These are phyloP conservation scores for Phytophthora colocasiae DNA, from an alignment of 352 stramenopile species.

Conservation along the genomic window DNA sequence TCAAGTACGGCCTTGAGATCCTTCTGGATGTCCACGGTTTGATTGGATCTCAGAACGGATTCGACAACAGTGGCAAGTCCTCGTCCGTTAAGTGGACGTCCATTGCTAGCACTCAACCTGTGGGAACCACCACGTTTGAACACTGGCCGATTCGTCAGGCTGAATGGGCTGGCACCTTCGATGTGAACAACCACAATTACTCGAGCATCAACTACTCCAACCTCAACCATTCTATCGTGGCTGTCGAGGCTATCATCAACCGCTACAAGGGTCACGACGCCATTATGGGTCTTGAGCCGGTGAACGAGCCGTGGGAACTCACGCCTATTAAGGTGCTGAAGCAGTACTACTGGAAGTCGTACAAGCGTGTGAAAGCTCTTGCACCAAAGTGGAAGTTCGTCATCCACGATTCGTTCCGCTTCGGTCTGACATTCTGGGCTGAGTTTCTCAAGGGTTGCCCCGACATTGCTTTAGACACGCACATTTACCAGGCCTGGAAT, in stretches of 20 bases:
- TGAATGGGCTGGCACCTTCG: conserved; percentile 93
- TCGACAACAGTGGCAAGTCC: conserved; percentile 95
- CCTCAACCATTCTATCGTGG: conserved; percentile 91
- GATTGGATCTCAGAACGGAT: conserved; percentile 95
- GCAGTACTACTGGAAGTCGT: conserved; percentile 97
- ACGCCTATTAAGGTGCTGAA: conserved; percentile 94
- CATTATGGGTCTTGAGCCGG: conserved; percentile 93
- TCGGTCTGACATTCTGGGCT: conserved; percentile 76
- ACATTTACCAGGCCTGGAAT: conserved; percentile 96
- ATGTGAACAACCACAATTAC: conserved; percentile 90
- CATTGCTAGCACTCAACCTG: conserved; percentile 78
- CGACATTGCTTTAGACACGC: conserved; percentile 95
- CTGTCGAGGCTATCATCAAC: conserved; percentile 92
- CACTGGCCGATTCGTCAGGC: conserved; percentile 94
- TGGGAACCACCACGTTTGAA: conserved; percentile 92
- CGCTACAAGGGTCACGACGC: conserved; percentile 90
- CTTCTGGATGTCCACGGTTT: conserved; percentile 95
- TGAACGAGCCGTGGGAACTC: conserved; percentile 97
- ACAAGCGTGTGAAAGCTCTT: conserved; percentile 93
- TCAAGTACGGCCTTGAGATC: conserved; percentile 89
- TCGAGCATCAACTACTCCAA: conserved; percentile 92
- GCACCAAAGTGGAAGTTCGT: conserved; percentile 96
- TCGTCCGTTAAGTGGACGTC: conserved; percentile 92
- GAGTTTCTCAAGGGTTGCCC: conserved; percentile 87
- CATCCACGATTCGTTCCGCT: conserved; percentile 97